phyloP scores from a whole-genome alignment of 2,329 filamentous ascomycete genomes.

The Balansia obtecta region DNA sequence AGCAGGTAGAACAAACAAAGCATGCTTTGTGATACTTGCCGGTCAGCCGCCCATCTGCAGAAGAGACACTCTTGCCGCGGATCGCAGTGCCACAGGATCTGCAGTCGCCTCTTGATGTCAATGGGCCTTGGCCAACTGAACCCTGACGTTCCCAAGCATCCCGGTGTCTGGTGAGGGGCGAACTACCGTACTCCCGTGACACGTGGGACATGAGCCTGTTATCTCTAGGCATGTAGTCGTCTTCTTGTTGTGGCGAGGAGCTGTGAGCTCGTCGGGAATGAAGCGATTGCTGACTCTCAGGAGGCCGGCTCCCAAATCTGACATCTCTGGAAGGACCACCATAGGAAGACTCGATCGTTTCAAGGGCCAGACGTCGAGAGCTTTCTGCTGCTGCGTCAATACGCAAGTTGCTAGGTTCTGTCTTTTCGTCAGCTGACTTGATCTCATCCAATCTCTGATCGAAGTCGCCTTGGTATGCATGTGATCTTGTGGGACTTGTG shows the following conservation, averaged over 20 bases:
- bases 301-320: slow-evolving; percentile 6
- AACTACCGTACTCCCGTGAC: not conserved
- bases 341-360: slow-evolving; percentile 17
- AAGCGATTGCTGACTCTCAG: not conserved
- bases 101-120: slow-evolving; percentile 58
- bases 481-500: slow-evolving; percentile 29
- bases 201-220: not conserved
- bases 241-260: slow-evolving; percentile 1
- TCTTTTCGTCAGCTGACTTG: slow-evolving; percentile 33
- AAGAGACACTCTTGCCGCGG: slow-evolving; percentile 83
- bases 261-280: slow-evolving; percentile 4
- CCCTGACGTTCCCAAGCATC: slow-evolving; percentile 15
- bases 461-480: slow-evolving; percentile 27
- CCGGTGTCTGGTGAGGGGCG: not conserved
- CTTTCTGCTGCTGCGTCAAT: slow-evolving; percentile 20
- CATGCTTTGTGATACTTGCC: slow-evolving; percentile 92
- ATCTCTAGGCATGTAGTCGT: not conserved
- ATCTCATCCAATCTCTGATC: slow-evolving; percentile 44
- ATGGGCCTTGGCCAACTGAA: slow-evolving; percentile 25
- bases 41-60: slow-evolving; percentile 80
- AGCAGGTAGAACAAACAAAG: slow-evolving; percentile 82
- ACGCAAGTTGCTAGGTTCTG: slow-evolving; percentile 17
- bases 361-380: slow-evolving; percentile 13
- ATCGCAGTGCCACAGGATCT: slow-evolving; percentile 71
- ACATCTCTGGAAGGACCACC: slow-evolving; percentile 14